phyloP scores from a whole-genome alignment of 1,139 yeast species.

The Lodderomyces parapsilosis region DNA sequence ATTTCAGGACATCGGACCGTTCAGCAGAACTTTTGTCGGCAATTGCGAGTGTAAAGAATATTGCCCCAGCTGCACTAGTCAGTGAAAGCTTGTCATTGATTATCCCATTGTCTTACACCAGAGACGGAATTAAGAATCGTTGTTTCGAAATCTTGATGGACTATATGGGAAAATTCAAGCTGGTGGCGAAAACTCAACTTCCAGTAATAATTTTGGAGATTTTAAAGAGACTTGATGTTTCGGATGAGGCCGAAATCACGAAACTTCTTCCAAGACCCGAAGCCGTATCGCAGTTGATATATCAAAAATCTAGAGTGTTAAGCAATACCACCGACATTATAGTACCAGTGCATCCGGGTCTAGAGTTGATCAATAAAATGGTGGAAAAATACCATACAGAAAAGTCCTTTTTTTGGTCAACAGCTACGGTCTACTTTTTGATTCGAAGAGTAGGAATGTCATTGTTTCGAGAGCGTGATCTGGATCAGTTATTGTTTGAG shows the following conservation, averaged over 20 bases:
- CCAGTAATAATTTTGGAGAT: conserved; percentile 22
- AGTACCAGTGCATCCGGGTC: conserved; percentile 28
- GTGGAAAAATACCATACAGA: conserved; percentile 18
- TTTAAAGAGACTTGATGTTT: conserved; percentile 41
- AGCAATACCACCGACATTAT: conserved; percentile 2
- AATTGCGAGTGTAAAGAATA: conserved; percentile 17
- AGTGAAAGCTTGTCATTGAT: conserved; percentile 32
- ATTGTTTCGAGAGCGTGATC: conserved; percentile 12
- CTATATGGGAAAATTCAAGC: conserved; percentile 16
- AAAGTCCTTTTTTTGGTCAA: conserved; percentile 34
- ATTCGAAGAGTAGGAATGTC: conserved; percentile 29
- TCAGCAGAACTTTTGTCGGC: not conserved
- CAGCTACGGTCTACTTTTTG: conserved; percentile 35
- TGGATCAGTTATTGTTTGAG: not conserved
- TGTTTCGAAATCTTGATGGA: conserved; percentile 24
- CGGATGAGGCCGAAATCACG: conserved; percentile 20
- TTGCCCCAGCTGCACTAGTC: conserved; percentile 20
- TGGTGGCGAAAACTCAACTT: conserved; percentile 19
- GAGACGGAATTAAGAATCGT: conserved; percentile 39
- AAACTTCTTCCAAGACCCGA: not conserved
- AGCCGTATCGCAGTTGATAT: conserved; percentile 7
- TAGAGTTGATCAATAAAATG: conserved; percentile 20
- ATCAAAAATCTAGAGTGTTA: conserved; percentile 9
- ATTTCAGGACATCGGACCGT: not conserved
- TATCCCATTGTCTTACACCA: conserved; percentile 47